phyloP scores from a whole-genome alignment of 192 early-diverging fungal genomes.

The Backusella luteola region DNA sequence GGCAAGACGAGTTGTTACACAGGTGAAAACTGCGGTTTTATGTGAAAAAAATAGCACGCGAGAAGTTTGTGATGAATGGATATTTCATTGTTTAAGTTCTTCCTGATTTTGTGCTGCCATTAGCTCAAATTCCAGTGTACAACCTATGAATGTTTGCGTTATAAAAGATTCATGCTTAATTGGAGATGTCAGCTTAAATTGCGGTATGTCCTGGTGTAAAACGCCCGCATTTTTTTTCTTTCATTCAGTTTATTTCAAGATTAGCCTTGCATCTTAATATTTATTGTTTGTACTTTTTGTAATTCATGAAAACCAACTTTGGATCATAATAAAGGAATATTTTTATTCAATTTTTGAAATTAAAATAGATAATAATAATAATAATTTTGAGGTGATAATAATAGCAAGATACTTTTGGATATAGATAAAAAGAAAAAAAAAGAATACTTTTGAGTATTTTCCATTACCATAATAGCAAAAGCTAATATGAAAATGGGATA shows the following conservation, averaged over 20 bases:
- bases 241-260: neutral
- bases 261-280: neutral
- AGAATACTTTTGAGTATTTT: neutral
- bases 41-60: neutral
- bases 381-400: constrained; percentile 6
- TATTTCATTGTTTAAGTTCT: neutral
- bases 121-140: neutral
- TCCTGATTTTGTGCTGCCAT: neutral
- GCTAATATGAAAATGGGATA: neutral
- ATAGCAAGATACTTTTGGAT: constrained; percentile 9
- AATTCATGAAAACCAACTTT: neutral
- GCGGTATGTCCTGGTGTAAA: neutral
- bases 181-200: neutral
- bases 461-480: neutral
- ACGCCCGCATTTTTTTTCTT: neutral
- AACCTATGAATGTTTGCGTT: neutral
- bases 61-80: neutral
- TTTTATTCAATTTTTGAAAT: constrained; percentile 8
- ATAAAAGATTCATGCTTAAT: neutral
- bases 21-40: neutral
- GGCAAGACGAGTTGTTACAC: neutral
- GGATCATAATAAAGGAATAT: neutral
- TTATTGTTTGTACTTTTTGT: neutral
- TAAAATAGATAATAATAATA: constrained; percentile 6
- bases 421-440: neutral